A percentile compares a stretch with the other conserved stretches of the same genome.
phyloP scores from a whole-genome alignment of 2,329 filamentous ascomycete species.

The Tolypocladium paradoxum region DNA sequence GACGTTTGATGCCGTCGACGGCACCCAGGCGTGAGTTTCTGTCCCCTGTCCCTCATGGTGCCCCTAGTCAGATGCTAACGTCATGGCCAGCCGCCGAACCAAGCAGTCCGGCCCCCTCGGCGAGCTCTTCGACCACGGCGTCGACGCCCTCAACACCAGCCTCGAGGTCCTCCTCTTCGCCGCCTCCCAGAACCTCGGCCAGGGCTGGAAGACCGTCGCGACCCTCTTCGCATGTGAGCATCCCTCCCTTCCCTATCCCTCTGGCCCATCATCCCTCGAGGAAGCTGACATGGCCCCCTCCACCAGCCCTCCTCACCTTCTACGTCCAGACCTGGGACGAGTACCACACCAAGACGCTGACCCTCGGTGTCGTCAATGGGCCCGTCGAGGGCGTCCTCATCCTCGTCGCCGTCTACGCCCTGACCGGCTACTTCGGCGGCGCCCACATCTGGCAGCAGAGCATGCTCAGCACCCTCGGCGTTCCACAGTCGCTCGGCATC shows the following conservation, averaged over 20 bases:
- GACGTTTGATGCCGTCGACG: constrained; percentile 96
- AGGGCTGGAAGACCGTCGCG: constrained; percentile 80
- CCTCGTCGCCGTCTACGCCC: constrained; percentile 66
- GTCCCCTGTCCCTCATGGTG: background rate
- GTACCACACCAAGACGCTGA: constrained; percentile 94
- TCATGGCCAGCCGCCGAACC: constrained; percentile 58
- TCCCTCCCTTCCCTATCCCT: constrained; percentile 1
- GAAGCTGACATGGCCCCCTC: background rate
- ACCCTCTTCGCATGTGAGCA: constrained; percentile 68
- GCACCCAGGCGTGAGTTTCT: constrained; percentile 68
- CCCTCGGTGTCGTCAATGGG: constrained; percentile 82
- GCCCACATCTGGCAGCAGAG: constrained; percentile 89
- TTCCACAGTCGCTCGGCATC: constrained; percentile 53
- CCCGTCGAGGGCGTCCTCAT: constrained; percentile 91
- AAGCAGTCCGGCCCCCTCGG: constrained; percentile 86
- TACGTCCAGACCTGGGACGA: constrained; percentile 99
- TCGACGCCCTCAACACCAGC: constrained; percentile 93
- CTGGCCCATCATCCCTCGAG: background rate
- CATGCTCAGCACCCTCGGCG: constrained; percentile 59
- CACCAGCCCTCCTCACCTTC: constrained; percentile 77
- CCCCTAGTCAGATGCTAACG: background rate
- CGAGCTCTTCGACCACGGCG: constrained; percentile 94
- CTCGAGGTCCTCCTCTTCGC: constrained; percentile 89
- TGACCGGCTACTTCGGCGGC: constrained; percentile 78
- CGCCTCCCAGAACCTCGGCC: constrained; percentile 83